Base-by-base conservation (phyloP, 1,139 yeast species). In the Yarrowia galli region DNA sequence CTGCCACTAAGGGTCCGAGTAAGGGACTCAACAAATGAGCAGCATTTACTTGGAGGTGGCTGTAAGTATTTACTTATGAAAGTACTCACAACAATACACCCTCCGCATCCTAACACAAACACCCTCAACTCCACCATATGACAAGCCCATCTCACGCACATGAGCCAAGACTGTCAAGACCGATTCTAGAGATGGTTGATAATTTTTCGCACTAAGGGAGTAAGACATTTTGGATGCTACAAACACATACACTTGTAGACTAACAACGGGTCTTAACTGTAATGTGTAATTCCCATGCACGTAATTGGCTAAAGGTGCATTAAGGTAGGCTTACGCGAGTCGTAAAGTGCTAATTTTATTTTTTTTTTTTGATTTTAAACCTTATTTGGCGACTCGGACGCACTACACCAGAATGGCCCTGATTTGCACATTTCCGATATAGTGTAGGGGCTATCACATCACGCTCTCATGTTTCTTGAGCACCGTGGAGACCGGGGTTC, bases 361-460 rank as follows among this genome's bases (percentile, higher is more conserved):
- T n/a, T n/a, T n/a, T n/a, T n/a, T n/a, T n/a, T n/a, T n/a, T n/a
- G n/a, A 18, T 5, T 5, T 40, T 42, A 12, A 42, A 42, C 46
- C 23, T 42, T 42, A 42, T 42, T 42, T 20, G 22, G 23, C 15
- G 16, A 10, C 2, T 42, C 16, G 13, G 45, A 40, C 9, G 45
- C 22, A 12, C 16, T 8, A n/a, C 20, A 18, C 43, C 20, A 40
- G 16, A 42, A 20, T 12, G 7, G 16, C 46, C 22, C 7, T 12
- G 22, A 18, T 12, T 20, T 13, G 23, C 23, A 42, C 7, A 7
- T 20, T 42, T 42, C 46, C 46, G 46, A 42, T 42, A 42, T 42
- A 42, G 46, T 42, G 46, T 42, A 42, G 46, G 46, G 46, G 46
- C 46, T 42, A 42, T 42, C 46, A 42, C 46, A 42, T 42, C 46